Percentiles rank a stretch among this genome's conserved stretches.
Conservation (phyloP, 192 early-diverging fungal genomes). For the Thamnidium elegans region DNA sequence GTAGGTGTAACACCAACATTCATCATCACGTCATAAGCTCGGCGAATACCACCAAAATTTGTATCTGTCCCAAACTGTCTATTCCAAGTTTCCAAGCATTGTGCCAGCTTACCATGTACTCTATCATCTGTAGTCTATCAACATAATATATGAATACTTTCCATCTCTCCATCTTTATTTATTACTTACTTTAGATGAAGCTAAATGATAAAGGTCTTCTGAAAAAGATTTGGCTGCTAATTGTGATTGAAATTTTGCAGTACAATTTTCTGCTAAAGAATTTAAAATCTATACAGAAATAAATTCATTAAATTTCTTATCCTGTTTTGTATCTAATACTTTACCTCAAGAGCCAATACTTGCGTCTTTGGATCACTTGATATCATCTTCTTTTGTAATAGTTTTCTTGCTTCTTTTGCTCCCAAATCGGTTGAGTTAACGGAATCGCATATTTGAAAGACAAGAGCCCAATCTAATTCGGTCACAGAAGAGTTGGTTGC, state of each 20-base stretch:
- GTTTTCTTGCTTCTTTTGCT: slow-evolving; percentile 39
- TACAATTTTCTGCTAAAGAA: slow-evolving; percentile 29
- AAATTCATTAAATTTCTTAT: not conserved
- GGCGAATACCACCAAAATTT: slow-evolving; percentile 19
- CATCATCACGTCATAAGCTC: slow-evolving; percentile 20
- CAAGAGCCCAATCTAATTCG: slow-evolving; percentile 35
- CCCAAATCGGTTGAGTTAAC: slow-evolving; percentile 31
- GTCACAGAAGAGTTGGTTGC: slow-evolving; percentile 14
- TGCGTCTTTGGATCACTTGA: slow-evolving; percentile 18
- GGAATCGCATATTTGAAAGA: slow-evolving; percentile 28
- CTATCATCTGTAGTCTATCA: slow-evolving; percentile 20
- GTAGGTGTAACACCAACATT: not conserved
- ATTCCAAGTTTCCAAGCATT: slow-evolving; percentile 30
- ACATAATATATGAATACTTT: not conserved
- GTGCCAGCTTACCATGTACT: slow-evolving; percentile 26
- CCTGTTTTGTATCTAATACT: not conserved
- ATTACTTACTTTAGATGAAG: slow-evolving; percentile 18
- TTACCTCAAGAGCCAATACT: slow-evolving; percentile 30
- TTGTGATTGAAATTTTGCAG: slow-evolving; percentile 24
- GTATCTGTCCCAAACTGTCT: slow-evolving; percentile 23
- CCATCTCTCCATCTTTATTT: not conserved
- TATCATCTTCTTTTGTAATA: slow-evolving; percentile 36
- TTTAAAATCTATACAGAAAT: slow-evolving; percentile 20
- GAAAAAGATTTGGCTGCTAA: slow-evolving; percentile 30
- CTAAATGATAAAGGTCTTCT: slow-evolving; percentile 30